These are phyloP conservation scores for Torulaspora maleeae DNA, from an alignment of 805 yeast species.

Conservation along the genomic window DNA sequence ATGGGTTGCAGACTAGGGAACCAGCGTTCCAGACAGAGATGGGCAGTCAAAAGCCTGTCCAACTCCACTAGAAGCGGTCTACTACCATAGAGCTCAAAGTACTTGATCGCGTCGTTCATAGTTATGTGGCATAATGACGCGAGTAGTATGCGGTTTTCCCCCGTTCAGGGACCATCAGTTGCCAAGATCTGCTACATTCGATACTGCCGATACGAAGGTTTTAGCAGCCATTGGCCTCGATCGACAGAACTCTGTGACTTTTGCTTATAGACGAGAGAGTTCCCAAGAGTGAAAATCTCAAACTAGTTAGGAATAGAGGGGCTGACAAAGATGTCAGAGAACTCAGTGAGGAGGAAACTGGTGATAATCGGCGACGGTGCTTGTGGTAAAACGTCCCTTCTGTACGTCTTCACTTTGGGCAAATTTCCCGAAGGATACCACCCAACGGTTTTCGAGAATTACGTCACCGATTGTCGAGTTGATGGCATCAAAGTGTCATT, in stretches of 20 bases:
- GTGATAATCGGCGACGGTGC: slow-evolving; percentile 96
- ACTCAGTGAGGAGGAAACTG: slow-evolving; percentile 56
- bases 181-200: background rate
- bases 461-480: slow-evolving; percentile 89
- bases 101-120: background rate
- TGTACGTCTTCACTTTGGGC: slow-evolving; percentile 89
- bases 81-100: too few species aligned
- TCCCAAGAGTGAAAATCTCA: too few species aligned
- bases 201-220: background rate
- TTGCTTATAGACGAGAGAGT: background rate
- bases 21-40: too few species aligned
- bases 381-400: slow-evolving; percentile 85
- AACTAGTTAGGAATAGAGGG: background rate
- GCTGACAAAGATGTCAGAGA: slow-evolving; percentile 27
- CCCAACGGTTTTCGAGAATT: slow-evolving; percentile 92
- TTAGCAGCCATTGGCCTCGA: background rate
- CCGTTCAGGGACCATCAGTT: background rate
- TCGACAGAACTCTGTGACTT: background rate
- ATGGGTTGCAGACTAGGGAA: too few species aligned
- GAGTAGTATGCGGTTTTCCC: background rate
- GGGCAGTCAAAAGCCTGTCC: too few species aligned
- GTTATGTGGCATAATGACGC: background rate
- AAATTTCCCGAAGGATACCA: slow-evolving; percentile 90
- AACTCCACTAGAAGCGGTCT: too few species aligned
- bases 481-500: slow-evolving; percentile 88